Conservation (phyloP, 2,329 filamentous ascomycete species). For the Xylariaceae sp. region DNA sequence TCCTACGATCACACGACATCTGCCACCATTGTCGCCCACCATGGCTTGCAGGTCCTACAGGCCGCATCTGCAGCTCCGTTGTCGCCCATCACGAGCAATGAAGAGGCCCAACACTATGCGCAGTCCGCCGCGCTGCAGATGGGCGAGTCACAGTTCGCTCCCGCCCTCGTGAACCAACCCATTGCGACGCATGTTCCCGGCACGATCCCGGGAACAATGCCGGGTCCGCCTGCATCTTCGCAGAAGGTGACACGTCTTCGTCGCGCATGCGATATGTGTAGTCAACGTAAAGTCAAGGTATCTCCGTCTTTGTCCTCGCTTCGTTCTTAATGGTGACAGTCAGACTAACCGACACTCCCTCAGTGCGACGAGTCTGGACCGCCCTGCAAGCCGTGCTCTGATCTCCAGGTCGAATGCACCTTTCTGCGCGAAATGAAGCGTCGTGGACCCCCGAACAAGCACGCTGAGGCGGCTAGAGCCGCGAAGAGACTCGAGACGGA, state of each 20-base stretch:
- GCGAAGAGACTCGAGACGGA: conserved; percentile 45
- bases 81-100: conserved; percentile 16
- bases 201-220: conserved; percentile 1
- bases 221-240: conserved; percentile 8
- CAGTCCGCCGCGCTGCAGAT: conserved; percentile 32
- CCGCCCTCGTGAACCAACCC: conserved; percentile 10
- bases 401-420: conserved; percentile 54
- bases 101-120: conserved; percentile 32
- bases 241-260: conserved; percentile 51
- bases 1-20: conserved; percentile 20
- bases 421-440: conserved; percentile 54
- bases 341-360: neutral
- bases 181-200: neutral
- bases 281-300: conserved; percentile 56
- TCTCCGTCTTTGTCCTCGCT: conserved; percentile 3
- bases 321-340: neutral
- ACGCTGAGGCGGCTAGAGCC: conserved; percentile 50
- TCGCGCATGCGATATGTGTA: conserved; percentile 58
- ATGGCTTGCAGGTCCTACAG: conserved; percentile 31
- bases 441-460: conserved; percentile 55
- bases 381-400: conserved; percentile 52
- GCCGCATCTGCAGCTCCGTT: conserved; percentile 27
- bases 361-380: conserved; percentile 51
- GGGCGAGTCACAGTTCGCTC: conserved; percentile 23
- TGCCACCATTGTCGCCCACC: conserved; percentile 26